Base-by-base conservation (phyloP, 176 grass and related monocot genomes). In the Aegilops speltoides region DNA sequence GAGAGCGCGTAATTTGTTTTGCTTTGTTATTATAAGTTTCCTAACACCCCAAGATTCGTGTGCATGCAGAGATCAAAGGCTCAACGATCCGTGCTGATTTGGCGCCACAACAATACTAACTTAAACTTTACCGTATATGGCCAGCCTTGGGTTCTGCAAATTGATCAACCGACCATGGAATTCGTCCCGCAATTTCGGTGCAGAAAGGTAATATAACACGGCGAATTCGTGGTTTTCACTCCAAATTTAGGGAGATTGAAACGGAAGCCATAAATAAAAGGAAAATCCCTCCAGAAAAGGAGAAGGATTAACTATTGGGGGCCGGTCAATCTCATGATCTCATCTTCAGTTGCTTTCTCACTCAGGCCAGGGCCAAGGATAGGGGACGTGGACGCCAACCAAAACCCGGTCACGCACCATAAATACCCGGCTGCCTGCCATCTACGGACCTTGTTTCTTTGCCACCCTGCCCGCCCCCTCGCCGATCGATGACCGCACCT, bases 341-440 rank as follows among this genome's bases (percentile, higher is more conserved):
- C 38, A 19, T 84, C 24, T 50, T 46, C 20, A 4, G 76, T 65
- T 79, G 40, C 40, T 72, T 71, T 68, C 83, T 82, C 83, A 68
- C 19, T 80, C 66, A 54, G 50, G 45, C 32, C 3, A 17, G 16
- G 32, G 4, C 43, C 12, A 36, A 36, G 34, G 38, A 41, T 41
- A 13, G 19, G 34, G 10, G 69, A 50, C 73, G 45, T 54, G 33
- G 11, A 23, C 28, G 23, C 75, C 87, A 84, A 10, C 74, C 65
- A 8, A 11, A 28, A 17, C 64, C 29, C 68, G 71, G 71, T 46
- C 40, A 74, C 59, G 25, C 24, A 16, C 54, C 31, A 86, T 90
- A 87, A 87, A 87, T 91, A 84, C 80, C 34, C 10, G 28, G 34
- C 31, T 8, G 13, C 74, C 80, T 52, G 37, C 64, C 57, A 66